These are phyloP conservation scores for Trametes coccinea DNA, from an alignment of 768 basidiomycete genomes.

Conservation along the genomic window DNA sequence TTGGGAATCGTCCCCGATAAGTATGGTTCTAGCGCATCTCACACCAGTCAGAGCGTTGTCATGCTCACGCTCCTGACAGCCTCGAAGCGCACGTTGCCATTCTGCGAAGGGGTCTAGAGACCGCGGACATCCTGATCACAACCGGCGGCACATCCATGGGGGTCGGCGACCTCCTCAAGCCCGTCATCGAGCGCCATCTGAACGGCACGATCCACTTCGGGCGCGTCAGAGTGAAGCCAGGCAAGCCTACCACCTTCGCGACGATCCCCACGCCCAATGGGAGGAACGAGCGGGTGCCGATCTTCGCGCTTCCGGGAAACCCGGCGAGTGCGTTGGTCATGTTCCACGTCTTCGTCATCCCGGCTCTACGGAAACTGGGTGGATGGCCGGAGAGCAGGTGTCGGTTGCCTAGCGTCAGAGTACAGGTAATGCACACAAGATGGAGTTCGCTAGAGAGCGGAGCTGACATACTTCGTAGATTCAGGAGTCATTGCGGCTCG, in stretches of 20 bases:
- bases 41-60: not conserved
- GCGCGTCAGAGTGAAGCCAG: slow-evolving; percentile 69
- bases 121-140: slow-evolving; percentile 75
- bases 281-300: slow-evolving; percentile 45
- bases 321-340: slow-evolving; percentile 87
- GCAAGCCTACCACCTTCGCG: slow-evolving; percentile 91
- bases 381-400: slow-evolving; percentile 59
- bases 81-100: slow-evolving; percentile 57
- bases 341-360: slow-evolving; percentile 82
- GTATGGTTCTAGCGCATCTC: slow-evolving; percentile 37
- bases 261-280: slow-evolving; percentile 54
- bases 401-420: slow-evolving; percentile 61
- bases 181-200: slow-evolving; percentile 80
- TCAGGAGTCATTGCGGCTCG: slow-evolving; percentile 61
- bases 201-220: slow-evolving; percentile 83
- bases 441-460: not conserved
- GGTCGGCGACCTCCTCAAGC: slow-evolving; percentile 82
- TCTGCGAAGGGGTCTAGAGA: slow-evolving; percentile 55
- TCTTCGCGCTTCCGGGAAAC: slow-evolving; percentile 89
- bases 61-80: slow-evolving; percentile 34
- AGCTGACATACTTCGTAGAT: slow-evolving; percentile 40
- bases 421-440: slow-evolving; percentile 47
- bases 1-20: slow-evolving; percentile 78
- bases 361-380: slow-evolving; percentile 70
- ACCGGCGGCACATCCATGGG: slow-evolving; percentile 96